Base-by-base conservation (phyloP, 2,329 filamentous ascomycete genomes). In the Aureobasidium zeae region DNA sequence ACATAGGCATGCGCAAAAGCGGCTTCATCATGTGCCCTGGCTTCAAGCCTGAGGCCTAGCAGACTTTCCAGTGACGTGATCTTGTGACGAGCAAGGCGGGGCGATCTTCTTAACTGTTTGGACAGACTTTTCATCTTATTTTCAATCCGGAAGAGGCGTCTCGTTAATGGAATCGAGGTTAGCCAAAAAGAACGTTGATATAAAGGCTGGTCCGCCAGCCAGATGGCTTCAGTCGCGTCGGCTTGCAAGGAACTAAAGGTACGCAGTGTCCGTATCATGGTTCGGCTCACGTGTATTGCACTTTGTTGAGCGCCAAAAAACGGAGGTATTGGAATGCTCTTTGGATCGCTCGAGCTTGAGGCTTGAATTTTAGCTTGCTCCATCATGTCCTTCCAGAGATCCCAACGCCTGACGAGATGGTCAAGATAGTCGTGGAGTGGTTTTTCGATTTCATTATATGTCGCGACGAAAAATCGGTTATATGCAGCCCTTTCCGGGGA, bases 1-100 rank as follows among this genome's bases (percentile, higher is more conserved):
- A 41, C 26, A 12, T 32, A 41, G 7, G 37, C 37, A 41, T 41
- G n/a, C 25, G 37, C 28, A 25, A 41, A 41, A 5, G 37, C 37
- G 16, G 37, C 37, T 11, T 12, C 11, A 13, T 19, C 37, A 19
- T 41, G 28, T 5, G 22, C 16, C 5, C 4, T 11, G 2, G 26
- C 15, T 13, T 10, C 2, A 2, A 6, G 5, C 4, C 29, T 4
- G 13, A 22, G 16, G 3, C 13, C 12, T 4, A 11, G 8, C 2
- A 22, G 4, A 1, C 30, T 12, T 16, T 16, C 26, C 8, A 16
- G 8, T 15, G 36, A 39, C 26, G 30, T 4, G 19, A 39, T 39
- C 7, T 39, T 21, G 36, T 39, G 36, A 15, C 13, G 17, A 7
- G 5, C 2, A n/a, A 17, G 16, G 5, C 15, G 20, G 11, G 26